A percentile compares a stretch with the other conserved stretches of the same genome.
These are phyloP conservation scores for Nitzschia inconspicua DNA, from an alignment of 108 stramenopile genomes.

Conservation along the genomic window DNA sequence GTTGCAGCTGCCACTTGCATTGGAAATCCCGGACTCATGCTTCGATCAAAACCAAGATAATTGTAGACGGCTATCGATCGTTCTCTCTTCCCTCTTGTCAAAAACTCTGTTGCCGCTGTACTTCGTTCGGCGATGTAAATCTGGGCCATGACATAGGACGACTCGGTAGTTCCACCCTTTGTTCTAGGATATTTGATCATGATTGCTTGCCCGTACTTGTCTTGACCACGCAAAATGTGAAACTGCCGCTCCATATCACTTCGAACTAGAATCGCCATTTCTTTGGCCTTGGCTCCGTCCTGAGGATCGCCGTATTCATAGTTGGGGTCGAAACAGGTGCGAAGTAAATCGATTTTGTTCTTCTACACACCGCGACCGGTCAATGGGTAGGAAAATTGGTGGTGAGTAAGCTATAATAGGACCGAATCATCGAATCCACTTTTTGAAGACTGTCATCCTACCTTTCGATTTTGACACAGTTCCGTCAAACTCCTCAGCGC, in stretches of 20 bases:
- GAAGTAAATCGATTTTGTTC: slow-evolving; percentile 15
- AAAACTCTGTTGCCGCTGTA: slow-evolving; percentile 22
- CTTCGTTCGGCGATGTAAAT: slow-evolving; percentile 37
- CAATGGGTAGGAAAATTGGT: not conserved
- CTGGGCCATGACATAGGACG: slow-evolving; percentile 16
- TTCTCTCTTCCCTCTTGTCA: slow-evolving; percentile 19
- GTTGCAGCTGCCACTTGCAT: slow-evolving; percentile 16
- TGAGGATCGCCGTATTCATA: not conserved
- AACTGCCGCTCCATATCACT: slow-evolving; percentile 23
- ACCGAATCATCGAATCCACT: not conserved
- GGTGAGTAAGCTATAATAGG: not conserved
- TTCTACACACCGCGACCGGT: slow-evolving; percentile 5
- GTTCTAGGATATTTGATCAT: slow-evolving; percentile 11
- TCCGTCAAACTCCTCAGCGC: slow-evolving; percentile 6
- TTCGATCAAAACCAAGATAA: slow-evolving; percentile 2
- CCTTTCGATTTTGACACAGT: not conserved
- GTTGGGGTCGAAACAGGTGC: slow-evolving; percentile 8
- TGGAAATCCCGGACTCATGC: slow-evolving; percentile 19
- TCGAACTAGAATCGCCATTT: slow-evolving; percentile 6
- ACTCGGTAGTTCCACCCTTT: slow-evolving; percentile 3
- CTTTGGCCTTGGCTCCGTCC: not conserved
- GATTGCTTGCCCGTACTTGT: slow-evolving; percentile 15
- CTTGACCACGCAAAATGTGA: slow-evolving; percentile 14
- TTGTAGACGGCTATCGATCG: slow-evolving; percentile 12
- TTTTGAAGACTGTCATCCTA: no score